Conservation (phyloP, 2,329 filamentous ascomycete species). For the Talaromyces piceae region DNA sequence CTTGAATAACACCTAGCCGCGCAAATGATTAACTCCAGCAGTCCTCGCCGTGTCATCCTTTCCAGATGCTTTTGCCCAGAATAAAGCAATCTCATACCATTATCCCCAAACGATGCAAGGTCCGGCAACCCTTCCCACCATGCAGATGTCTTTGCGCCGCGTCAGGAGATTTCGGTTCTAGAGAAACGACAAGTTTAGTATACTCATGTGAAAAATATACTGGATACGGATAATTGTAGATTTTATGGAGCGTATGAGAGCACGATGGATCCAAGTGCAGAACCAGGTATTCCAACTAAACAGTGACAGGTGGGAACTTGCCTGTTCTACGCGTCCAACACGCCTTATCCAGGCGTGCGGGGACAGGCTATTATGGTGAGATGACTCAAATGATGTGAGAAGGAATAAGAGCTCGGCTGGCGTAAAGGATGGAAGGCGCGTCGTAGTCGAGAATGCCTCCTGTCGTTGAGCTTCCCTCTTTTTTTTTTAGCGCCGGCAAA, state of each 20-base stretch:
- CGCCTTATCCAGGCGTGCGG: background rate
- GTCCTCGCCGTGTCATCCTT: too few species aligned
- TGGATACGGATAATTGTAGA: background rate
- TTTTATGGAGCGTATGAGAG: background rate
- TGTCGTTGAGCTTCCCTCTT: background rate
- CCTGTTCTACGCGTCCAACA: background rate
- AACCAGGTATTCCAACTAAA: background rate
- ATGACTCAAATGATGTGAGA: background rate
- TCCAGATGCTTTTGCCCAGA: background rate
- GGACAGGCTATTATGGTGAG: background rate
- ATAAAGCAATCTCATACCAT: constrained; percentile 1
- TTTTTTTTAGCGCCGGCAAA: background rate
- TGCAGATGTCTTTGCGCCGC: background rate
- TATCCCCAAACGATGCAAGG: background rate
- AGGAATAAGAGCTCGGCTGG: background rate
- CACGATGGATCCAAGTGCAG: background rate
- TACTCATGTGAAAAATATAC: background rate
- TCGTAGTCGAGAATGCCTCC: constrained; percentile 12
- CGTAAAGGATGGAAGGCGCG: constrained; percentile 11
- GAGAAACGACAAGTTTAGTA: background rate
- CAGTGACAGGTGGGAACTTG: background rate
- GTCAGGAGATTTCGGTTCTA: background rate
- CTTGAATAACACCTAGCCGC: constrained; percentile 78
- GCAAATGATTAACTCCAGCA: constrained; percentile 18
- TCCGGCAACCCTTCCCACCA: background rate